Conservation (phyloP, 2,329 filamentous ascomycete species). For the Fonsecaea monophora region DNA sequence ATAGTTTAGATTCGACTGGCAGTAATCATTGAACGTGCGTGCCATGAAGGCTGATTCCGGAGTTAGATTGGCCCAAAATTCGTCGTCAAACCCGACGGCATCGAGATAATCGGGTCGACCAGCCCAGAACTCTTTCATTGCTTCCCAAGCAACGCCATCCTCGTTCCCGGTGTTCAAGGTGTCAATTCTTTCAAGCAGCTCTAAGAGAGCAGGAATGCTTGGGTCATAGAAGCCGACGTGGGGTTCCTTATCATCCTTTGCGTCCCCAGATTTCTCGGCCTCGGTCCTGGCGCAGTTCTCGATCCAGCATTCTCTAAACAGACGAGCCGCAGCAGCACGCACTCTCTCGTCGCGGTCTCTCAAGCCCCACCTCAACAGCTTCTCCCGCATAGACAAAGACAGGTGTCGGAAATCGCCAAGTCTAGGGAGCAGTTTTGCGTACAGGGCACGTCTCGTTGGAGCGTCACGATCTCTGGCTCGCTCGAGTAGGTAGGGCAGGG, state of each 20-base stretch:
- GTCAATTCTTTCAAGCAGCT: constrained; percentile 92
- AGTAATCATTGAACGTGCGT: constrained; percentile 93
- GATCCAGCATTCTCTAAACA: constrained; percentile 97
- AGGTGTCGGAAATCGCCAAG: constrained; percentile 94
- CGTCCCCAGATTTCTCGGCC: constrained; percentile 39
- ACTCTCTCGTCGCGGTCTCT: constrained; percentile 94
- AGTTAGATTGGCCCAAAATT: constrained; percentile 58
- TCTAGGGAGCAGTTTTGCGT: constrained; percentile 82
- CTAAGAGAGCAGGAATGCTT: constrained; percentile 81
- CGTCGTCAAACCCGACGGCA: constrained; percentile 53
- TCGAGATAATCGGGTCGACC: constrained; percentile 70
- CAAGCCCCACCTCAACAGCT: constrained; percentile 91
- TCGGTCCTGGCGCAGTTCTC: constrained; percentile 80
- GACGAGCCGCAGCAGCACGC: constrained; percentile 83
- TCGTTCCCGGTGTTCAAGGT: constrained; percentile 89
- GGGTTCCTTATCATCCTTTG: constrained; percentile 47
- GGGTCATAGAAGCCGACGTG: constrained; percentile 63
- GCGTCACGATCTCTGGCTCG: constrained; percentile 88
- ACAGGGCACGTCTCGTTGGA: constrained; percentile 81
- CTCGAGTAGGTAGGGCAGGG: constrained; percentile 86
- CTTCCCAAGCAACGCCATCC: constrained; percentile 87
- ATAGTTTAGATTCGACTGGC: constrained; percentile 76
- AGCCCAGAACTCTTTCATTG: constrained; percentile 97
- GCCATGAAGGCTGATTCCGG: constrained; percentile 90
- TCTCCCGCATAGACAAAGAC: constrained; percentile 92